Conservation (phyloP, 495 filamentous ascomycete genomes). For the Astrothelium subdiscretum region DNA sequence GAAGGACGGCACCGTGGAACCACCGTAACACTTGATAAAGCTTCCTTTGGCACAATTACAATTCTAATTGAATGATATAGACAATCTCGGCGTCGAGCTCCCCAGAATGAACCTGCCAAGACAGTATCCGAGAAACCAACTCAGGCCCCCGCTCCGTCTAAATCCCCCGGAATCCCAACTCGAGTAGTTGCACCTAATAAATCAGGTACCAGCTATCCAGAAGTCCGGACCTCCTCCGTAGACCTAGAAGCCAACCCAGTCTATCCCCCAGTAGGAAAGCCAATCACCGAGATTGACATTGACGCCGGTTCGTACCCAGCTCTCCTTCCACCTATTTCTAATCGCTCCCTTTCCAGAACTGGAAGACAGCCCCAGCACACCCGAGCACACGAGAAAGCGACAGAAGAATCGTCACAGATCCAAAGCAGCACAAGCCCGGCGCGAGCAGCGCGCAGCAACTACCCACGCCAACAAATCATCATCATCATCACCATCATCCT, state of each 20-base stretch:
- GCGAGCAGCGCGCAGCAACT: too few species aligned
- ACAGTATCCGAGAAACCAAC: slow-evolving; percentile 7
- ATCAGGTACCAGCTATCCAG: slow-evolving; percentile 49
- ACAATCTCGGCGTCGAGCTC: not conserved
- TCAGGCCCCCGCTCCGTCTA: slow-evolving; percentile 16
- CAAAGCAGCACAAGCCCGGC: too few species aligned
- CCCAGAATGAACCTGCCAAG: slow-evolving; percentile 30
- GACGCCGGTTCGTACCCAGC: slow-evolving; percentile 35
- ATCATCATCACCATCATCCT: not conserved
- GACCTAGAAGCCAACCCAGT: slow-evolving; percentile 72
- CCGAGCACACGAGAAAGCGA: not conserved
- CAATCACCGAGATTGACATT: slow-evolving; percentile 48
- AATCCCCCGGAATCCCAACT: slow-evolving; percentile 26
- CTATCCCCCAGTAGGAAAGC: slow-evolving; percentile 31
- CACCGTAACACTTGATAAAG: slow-evolving; percentile 43
- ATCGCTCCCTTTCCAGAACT: not conserved
- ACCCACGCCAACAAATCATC: not conserved
- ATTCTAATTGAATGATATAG: not conserved
- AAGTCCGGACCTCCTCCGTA: slow-evolving; percentile 63
- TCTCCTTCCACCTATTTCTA: not conserved
- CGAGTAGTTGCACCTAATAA: slow-evolving; percentile 26
- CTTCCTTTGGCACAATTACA: not conserved
- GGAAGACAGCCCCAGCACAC: not conserved
- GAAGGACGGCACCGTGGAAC: slow-evolving; percentile 63
- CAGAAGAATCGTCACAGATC: not conserved